Conservation (phyloP, 1,284 basidiomycete species). For the Pseudozyma sp. region DNA sequence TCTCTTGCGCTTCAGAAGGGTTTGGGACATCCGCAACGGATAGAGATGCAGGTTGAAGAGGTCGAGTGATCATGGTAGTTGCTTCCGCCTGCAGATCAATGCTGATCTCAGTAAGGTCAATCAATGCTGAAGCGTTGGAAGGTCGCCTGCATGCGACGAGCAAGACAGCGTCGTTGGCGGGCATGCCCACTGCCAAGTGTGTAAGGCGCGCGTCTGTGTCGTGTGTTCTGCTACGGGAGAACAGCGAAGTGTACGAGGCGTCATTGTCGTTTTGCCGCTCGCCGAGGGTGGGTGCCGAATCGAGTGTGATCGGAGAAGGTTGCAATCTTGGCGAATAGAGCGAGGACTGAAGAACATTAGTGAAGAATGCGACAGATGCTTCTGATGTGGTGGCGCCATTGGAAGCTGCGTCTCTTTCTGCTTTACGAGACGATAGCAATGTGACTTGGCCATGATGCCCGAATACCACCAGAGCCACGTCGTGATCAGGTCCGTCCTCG, state of each 20-base stretch:
- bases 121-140: slow-evolving; percentile 7
- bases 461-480: slow-evolving; percentile 40
- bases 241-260: slow-evolving; percentile 8
- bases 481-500: slow-evolving; percentile 20
- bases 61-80: slow-evolving; percentile 43
- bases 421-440: slow-evolving; percentile 27
- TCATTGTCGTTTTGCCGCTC: slow-evolving; percentile 1
- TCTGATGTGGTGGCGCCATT: background rate
- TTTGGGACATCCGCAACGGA: slow-evolving; percentile 4
- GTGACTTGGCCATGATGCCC: slow-evolving; percentile 41
- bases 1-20: background rate
- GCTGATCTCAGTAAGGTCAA: slow-evolving; percentile 40
- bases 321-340: slow-evolving; percentile 35
- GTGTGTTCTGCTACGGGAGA: background rate
- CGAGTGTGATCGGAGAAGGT: slow-evolving; percentile 43
- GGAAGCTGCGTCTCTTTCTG: slow-evolving; percentile 10
- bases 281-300: slow-evolving; percentile 13
- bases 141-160: slow-evolving; percentile 33
- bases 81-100: slow-evolving; percentile 31
- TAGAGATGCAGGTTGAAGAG: slow-evolving; percentile 28
- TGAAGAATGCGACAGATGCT: slow-evolving; percentile 17
- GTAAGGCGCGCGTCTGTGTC: slow-evolving; percentile 14
- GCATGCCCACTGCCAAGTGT: slow-evolving; percentile 48
- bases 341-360: slow-evolving; percentile 27
- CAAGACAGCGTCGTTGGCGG: slow-evolving; percentile 26